Base-by-base conservation (phyloP, 495 filamentous ascomycete genomes). In the Lasiosphaeria miniovina region DNA sequence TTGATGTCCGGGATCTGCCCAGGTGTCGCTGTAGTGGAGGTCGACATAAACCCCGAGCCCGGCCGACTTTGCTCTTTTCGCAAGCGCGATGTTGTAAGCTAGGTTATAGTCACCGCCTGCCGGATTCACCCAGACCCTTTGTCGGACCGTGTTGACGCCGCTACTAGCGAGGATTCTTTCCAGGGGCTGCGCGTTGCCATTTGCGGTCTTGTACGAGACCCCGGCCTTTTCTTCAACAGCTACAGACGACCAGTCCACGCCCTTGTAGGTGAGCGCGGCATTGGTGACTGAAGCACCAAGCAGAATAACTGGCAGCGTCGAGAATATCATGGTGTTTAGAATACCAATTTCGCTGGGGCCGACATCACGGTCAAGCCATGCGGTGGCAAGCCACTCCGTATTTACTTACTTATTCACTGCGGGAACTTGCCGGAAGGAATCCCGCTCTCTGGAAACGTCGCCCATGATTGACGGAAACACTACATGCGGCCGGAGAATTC, bases 161-260 rank as follows among this genome's bases (percentile, higher is more conserved):
- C 77, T 82, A 36, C 75, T 78, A 10, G 77, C 81, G 1, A 90
- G 69, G 54, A 90, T 90, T 3, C 70, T 77, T 61, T 91, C 89
- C 1, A 90, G 74, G 2, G 81, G 69, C 63, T 84, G 74, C 0
- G 70, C 70, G 6, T 72, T 70, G 11, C 86, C 85, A 54, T 75
- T 76, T 0, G 72, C 60, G 52, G 80, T 83, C 66, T 82, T 86
- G 73, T 87, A 91, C 0, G 73, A 73, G 50, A 82, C 74, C 1
- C 86, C 87, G 1, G 77, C 70, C 7, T 78, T 75, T 68, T 91
- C 88, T 62, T 88, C 83, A 3, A 90, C 70, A 4, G 83, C 63
- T 2, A 89, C 75, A 0, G 88, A 91, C 4, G 86, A 89, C 80
- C 89, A 90, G 69, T 91, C 88, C 2, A 87, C 86, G 3, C 88